Evolutionary conservation across 192 early-diverging fungal species (phyloP), one percentile per base, ranked within the genome.

Genomic region (Entomortierella chlamydospora): DNA sequence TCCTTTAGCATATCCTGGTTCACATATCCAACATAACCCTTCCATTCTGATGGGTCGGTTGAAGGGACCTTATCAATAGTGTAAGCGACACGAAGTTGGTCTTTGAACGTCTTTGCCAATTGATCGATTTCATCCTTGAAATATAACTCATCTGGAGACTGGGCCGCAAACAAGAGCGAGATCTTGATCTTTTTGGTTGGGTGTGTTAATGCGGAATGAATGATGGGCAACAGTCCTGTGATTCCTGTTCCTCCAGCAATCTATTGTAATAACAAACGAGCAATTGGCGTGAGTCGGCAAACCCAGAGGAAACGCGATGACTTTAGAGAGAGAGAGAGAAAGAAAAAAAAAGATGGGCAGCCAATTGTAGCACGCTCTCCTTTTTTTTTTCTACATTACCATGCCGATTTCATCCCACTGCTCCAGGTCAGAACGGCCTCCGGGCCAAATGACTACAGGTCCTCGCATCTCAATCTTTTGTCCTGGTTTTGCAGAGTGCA

Each of bases 171-270:
- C 42, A 89, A 57, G 11, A 89, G 58, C 51, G 87, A 85, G 25
- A 87, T 53, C 28, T 76, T 83, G 57, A 82, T 88, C 26, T 64
- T 70, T 57, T 88, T 84, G 3, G 57, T 43, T 0, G 83, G 66
- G 41, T 90, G 65, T 17, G 63, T 57, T 23, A 93, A 64, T 20
- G 85, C 82, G 3, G 71, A 81, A 25, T 84, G 77, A 6, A 90
- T 88, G 15, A 91, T 70, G 66, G 91, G 87, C 69, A 90, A 85
- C 83, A 94, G 87, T 37, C 91, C 91, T 5, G 93, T 87, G 23
- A 93, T 89, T n/a, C 93, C 93, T 2, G 93, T 92, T n/a, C 93
- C 93, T 73, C 93, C 93, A 47, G 91, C 91, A 60, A 94, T 84
- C 87, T 89, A n/a, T 82, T 23, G 3, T 25, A 49, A 26, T n/a